Conservation (phyloP, 75 land plant genomes). For the Chamaecyparis obtusa region DNA sequence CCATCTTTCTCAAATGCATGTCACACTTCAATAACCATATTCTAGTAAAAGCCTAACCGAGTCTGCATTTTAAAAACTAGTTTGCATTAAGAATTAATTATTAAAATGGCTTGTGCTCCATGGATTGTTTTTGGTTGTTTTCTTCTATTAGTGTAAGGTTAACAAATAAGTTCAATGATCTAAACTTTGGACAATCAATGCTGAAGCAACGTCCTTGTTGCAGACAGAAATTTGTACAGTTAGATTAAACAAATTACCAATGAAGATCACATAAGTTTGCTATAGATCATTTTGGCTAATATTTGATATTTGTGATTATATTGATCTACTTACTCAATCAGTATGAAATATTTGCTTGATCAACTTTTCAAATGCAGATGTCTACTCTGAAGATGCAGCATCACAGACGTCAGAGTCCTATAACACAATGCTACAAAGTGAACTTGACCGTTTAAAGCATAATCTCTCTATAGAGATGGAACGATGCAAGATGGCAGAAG, state of each 20-base stretch:
- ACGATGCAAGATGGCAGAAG: conserved; percentile 41
- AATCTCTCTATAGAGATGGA: conserved; percentile 32
- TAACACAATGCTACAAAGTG: background rate
- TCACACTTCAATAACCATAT: background rate
- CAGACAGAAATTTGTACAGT: background rate
- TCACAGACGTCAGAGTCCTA: conserved; percentile 11
- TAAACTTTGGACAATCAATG: background rate
- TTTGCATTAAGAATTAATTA: background rate
- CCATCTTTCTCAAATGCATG: background rate
- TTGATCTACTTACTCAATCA: background rate
- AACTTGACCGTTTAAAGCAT: conserved; percentile 2
- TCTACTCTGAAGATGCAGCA: conserved; percentile 1
- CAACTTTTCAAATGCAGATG: conserved; percentile 12
- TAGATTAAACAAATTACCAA: background rate
- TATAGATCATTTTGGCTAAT: background rate
- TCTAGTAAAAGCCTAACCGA: background rate
- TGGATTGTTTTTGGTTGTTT: background rate
- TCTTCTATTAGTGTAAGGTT: background rate
- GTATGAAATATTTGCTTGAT: background rate
- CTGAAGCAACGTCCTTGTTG: background rate
- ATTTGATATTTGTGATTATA: background rate
- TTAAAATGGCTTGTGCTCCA: background rate
- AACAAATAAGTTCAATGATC: background rate
- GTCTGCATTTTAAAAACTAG: background rate
- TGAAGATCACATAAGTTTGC: background rate